Percentiles rank a stretch among this genome's conserved stretches.
These are phyloP conservation scores for Hordeum marinum DNA, from an alignment of 176 grass and related monocot genomes.

Conservation along the genomic window DNA sequence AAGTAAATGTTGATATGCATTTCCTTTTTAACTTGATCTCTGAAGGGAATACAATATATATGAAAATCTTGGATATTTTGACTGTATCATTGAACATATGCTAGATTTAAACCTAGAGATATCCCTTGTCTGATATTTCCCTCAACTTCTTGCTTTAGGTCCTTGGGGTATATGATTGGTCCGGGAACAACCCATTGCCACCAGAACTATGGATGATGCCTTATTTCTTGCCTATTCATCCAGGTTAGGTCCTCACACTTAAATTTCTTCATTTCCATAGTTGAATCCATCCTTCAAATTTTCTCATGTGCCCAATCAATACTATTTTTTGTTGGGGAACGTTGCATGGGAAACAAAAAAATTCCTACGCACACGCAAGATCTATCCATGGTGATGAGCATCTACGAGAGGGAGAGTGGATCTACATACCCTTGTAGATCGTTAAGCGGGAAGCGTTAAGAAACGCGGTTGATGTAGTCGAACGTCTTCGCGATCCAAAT, in stretches of 20 bases:
- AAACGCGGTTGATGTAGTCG: too few relatives aligned
- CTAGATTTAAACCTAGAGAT: not conserved
- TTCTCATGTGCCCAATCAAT: not conserved
- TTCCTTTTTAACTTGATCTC: not conserved
- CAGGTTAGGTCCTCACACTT: slow-evolving; percentile 29
- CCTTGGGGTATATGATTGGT: slow-evolving; percentile 95
- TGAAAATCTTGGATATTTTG: not conserved
- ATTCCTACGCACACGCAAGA: too few relatives aligned
- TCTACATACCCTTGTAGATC: too few relatives aligned
- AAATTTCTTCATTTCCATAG: not conserved
- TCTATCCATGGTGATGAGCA: too few relatives aligned
- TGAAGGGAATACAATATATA: not conserved
- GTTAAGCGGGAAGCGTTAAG: too few relatives aligned
- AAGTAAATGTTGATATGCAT: not conserved
- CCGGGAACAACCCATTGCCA: slow-evolving; percentile 84
- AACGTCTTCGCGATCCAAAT: too few relatives aligned
- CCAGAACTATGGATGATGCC: slow-evolving; percentile 97
- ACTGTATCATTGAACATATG: not conserved
- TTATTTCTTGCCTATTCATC: slow-evolving; percentile 82
- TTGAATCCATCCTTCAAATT: not conserved
- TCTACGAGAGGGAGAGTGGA: too few relatives aligned
- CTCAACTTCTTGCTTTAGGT: slow-evolving; percentile 42
- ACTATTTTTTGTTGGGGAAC: too few relatives aligned
- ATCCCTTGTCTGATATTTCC: slow-evolving; percentile 9
- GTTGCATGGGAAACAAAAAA: too few relatives aligned